Base-by-base conservation (phyloP, 441 rosid species). In the Aleurites moluccanus region DNA sequence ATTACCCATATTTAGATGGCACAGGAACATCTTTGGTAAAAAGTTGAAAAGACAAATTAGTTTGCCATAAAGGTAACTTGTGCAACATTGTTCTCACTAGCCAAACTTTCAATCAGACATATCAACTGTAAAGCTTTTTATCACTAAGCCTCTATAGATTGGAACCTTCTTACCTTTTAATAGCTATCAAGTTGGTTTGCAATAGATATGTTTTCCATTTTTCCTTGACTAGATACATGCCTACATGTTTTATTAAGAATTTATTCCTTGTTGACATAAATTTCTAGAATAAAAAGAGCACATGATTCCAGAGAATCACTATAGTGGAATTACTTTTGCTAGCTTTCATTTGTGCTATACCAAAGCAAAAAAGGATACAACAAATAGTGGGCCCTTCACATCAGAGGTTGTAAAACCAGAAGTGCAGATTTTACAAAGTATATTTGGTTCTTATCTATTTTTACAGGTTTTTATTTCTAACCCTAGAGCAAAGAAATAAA, bases 251-350 rank as follows among this genome's bases (percentile, higher is more conserved):
- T 69, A 76, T 52, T 70, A 79, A 72, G 82, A 81, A 86, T 80
- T 66, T 67, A 69, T 74, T 72, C 80, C 67, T 78, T 70, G 47
- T 6, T 52, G 40, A 56, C 73, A 49, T 59, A 28, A 67, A 53
- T 28, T 52, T 62, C 15, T 64, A 70, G 66, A 67, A 76, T 65
- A 61, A 69, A 49, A 65, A 20, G 33, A 23, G 74, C 23, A 71
- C 10, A 77, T 49, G 78, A 62, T 74, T 63, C 75, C 64, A 73
- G 30, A 78, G 83, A 88, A 85, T 81, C 83, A 67, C 50, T 57
- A 75, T 60, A 73, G 66, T 67, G 81, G 84, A 72, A 69, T 62
- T 38, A 56, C 79, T 82, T 81, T 79, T 74, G 69, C 20, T 61
- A 80, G 57, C 53, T 73, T 80, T 33, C 20, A 40, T 50, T 73